Evolutionary conservation across 2,329 filamentous ascomycete species (phyloP).

Genomic region (Coccinonectria pachysandricola): DNA sequence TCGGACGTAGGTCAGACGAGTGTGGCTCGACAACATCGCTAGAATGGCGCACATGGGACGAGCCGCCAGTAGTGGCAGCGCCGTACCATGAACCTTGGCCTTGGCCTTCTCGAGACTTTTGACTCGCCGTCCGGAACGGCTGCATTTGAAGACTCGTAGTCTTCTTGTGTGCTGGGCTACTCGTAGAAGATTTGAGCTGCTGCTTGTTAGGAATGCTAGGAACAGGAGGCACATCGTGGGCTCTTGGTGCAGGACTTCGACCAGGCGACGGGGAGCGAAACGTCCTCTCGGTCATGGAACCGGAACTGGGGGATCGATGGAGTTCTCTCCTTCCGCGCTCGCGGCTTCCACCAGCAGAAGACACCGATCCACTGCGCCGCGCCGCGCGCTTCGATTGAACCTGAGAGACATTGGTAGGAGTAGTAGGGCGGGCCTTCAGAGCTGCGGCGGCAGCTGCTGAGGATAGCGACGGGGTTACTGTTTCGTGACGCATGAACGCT

Average conservation of each 20-base stretch:
- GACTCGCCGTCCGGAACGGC: conserved; percentile 42
- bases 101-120: conserved; percentile 34
- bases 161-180: conserved; percentile 27
- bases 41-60: conserved; percentile 33
- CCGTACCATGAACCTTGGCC: conserved; percentile 40
- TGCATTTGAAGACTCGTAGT: conserved; percentile 35
- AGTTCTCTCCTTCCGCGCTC: conserved; percentile 36
- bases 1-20: conserved; percentile 26
- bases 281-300: conserved; percentile 81
- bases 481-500: conserved; percentile 63
- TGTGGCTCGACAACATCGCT: conserved; percentile 26
- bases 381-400: conserved; percentile 80
- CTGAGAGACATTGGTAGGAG: conserved; percentile 69
- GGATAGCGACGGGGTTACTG: conserved; percentile 55
- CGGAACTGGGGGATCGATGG: conserved; percentile 56
- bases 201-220: conserved; percentile 55
- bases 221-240: conserved; percentile 56
- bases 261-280: conserved; percentile 66
- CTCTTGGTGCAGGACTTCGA: conserved; percentile 31
- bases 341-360: conserved; percentile 52
- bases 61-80: conserved; percentile 31
- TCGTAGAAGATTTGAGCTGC: no score
- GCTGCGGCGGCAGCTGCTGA: conserved; percentile 81
- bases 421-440: conserved; percentile 64
- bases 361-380: conserved; percentile 61